These are phyloP conservation scores for Mycena citricolor DNA, from an alignment of 1,284 basidiomycete genomes.

Conservation along the genomic window DNA sequence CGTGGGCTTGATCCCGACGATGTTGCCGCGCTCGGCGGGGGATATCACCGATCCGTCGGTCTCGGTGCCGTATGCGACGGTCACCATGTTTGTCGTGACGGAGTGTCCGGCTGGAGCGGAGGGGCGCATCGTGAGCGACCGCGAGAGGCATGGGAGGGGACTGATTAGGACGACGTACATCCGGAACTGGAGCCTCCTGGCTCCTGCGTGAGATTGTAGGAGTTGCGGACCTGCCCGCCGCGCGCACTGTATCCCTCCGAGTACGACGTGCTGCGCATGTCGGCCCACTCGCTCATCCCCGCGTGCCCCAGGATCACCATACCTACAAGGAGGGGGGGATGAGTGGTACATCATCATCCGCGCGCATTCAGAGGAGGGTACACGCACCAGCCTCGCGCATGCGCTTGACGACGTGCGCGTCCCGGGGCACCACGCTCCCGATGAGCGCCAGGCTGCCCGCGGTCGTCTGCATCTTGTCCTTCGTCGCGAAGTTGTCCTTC, in stretches of 20 bases:
- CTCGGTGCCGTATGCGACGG: slow-evolving; percentile 51
- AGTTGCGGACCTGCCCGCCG: slow-evolving; percentile 50
- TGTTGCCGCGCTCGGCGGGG: slow-evolving; percentile 41
- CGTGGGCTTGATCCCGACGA: slow-evolving; percentile 55
- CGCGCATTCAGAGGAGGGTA: too few species aligned
- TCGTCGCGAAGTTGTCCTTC: slow-evolving; percentile 22
- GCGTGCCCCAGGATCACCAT: slow-evolving; percentile 55
- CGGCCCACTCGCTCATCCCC: slow-evolving; percentile 51
- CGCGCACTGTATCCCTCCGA: slow-evolving; percentile 36
- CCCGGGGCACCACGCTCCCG: slow-evolving; percentile 21
- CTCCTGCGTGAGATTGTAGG: slow-evolving; percentile 50
- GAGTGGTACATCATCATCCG: not conserved
- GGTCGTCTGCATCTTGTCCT: slow-evolving; percentile 23
- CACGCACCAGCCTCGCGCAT: slow-evolving; percentile 13
- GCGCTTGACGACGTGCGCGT: slow-evolving; percentile 20
- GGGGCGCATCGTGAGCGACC: not conserved
- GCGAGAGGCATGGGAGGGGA: not conserved
- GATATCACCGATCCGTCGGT: slow-evolving; percentile 51
- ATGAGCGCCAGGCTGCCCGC: slow-evolving; percentile 21
- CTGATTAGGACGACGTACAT: slow-evolving; percentile 18
- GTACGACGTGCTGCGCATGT: slow-evolving; percentile 42
- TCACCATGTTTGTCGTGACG: slow-evolving; percentile 48
- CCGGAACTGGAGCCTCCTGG: slow-evolving; percentile 55
- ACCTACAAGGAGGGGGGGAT: slow-evolving; percentile 40
- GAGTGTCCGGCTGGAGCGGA: slow-evolving; percentile 38